Conservation (phyloP, 2,329 filamentous ascomycete genomes). For the Ceratocystis lukuohia region DNA sequence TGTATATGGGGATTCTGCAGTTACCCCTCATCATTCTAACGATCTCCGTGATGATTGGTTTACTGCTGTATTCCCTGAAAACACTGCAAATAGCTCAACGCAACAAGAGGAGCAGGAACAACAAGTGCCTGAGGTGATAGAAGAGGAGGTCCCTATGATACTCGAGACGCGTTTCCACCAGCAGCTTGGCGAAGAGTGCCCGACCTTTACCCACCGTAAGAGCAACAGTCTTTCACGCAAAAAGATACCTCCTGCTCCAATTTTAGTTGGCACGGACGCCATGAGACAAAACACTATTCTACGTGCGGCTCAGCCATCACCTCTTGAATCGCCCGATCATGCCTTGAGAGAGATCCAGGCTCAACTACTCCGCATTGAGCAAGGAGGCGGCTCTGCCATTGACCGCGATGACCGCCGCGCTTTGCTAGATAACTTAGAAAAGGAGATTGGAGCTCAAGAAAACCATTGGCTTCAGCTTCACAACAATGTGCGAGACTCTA, state of each 20-base stretch:
- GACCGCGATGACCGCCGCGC: slow-evolving; percentile 21
- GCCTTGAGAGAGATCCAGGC: slow-evolving; percentile 38
- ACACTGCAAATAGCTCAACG: not conserved
- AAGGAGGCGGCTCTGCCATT: not conserved
- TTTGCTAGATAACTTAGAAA: slow-evolving; percentile 45
- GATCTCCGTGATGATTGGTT: slow-evolving; percentile 29
- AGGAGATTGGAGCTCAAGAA: slow-evolving; percentile 48
- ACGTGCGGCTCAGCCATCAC: slow-evolving; percentile 37
- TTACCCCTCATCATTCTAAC: slow-evolving; percentile 35
- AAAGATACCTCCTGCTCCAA: slow-evolving; percentile 42
- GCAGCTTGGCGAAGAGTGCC: slow-evolving; percentile 45
- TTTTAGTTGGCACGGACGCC: slow-evolving; percentile 34
- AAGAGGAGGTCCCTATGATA: slow-evolving; percentile 22
- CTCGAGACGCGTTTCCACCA: slow-evolving; percentile 35
- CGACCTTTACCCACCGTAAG: slow-evolving; percentile 44
- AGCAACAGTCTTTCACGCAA: slow-evolving; percentile 34
- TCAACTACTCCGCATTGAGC: slow-evolving; percentile 38
- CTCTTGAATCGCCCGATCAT: slow-evolving; percentile 38
- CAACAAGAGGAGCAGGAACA: slow-evolving; percentile 4
- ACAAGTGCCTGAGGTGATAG: slow-evolving; percentile 30
- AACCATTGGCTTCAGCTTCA: slow-evolving; percentile 47
- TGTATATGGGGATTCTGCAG: slow-evolving; percentile 38
- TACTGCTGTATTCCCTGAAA: slow-evolving; percentile 4
- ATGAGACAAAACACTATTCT: slow-evolving; percentile 32
- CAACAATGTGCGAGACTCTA: slow-evolving; percentile 38